Conservation (phyloP, 345 rosid genomes). For the Crucihimalaya himalaica region DNA sequence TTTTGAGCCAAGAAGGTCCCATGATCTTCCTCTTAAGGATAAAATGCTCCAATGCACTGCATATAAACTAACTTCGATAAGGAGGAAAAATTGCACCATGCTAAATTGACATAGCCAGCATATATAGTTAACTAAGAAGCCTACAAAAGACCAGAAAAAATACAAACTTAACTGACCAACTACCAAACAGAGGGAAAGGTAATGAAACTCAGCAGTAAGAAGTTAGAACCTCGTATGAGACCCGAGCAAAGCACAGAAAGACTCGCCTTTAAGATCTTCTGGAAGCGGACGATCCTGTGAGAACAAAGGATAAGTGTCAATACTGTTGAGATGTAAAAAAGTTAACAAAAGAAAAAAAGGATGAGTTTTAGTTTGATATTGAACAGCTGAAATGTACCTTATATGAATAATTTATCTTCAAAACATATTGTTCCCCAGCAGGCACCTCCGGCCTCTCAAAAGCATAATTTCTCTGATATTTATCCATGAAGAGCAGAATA, state of each 20-base stretch:
- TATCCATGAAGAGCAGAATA: slow-evolving; percentile 24
- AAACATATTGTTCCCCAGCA: slow-evolving; percentile 75
- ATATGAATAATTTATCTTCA: slow-evolving; percentile 89
- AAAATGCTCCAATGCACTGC: slow-evolving; percentile 96
- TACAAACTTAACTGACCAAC: slow-evolving; percentile 25
- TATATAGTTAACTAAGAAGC: slow-evolving; percentile 13
- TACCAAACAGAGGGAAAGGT: slow-evolving; percentile 24
- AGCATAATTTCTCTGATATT: slow-evolving; percentile 77
- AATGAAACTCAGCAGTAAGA: slow-evolving; percentile 26
- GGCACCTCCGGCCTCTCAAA: slow-evolving; percentile 82
- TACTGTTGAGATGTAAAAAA: background rate
- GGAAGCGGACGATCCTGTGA: slow-evolving; percentile 90
- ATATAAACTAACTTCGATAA: slow-evolving; percentile 25
- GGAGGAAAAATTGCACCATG: background rate
- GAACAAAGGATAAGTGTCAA: slow-evolving; percentile 9
- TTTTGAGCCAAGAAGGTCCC: slow-evolving; percentile 93
- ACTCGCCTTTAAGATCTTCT: slow-evolving; percentile 80
- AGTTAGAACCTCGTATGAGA: slow-evolving; percentile 73
- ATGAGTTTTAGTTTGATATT: background rate
- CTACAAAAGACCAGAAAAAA: slow-evolving; percentile 12
- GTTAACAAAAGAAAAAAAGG: background rate
- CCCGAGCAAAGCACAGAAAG: slow-evolving; percentile 78
- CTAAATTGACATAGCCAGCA: background rate
- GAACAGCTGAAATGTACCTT: slow-evolving; percentile 54
- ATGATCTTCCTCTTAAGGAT: slow-evolving; percentile 84